Percentiles rank a stretch among this genome's conserved stretches.
Evolutionary conservation across 352 stramenopile genomes (phyloP).

Genomic region (Pythium rishiriense): DNA sequence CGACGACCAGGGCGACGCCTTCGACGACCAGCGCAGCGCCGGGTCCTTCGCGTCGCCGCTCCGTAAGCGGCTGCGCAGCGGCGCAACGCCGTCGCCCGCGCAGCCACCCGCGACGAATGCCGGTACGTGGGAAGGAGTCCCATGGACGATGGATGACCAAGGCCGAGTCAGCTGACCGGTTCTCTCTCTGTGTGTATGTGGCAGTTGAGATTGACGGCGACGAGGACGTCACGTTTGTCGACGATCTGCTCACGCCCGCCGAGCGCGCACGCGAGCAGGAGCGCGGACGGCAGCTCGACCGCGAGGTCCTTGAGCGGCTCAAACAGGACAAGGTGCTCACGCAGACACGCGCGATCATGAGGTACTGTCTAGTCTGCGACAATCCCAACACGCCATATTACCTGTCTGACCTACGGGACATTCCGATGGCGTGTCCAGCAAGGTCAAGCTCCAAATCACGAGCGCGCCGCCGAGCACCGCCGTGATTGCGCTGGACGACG

Average conservation of each 20-base stretch:
- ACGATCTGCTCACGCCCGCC: slow-evolving; percentile 4
- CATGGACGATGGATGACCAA: too few relatives aligned
- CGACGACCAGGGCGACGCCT: slow-evolving; percentile 4
- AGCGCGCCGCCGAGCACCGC: slow-evolving; percentile 13
- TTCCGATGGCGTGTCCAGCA: slow-evolving; percentile 21
- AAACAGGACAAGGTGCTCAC: slow-evolving; percentile 58
- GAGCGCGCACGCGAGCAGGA: slow-evolving; percentile 40
- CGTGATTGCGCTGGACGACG: slow-evolving; percentile 61
- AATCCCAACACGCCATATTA: too few relatives aligned
- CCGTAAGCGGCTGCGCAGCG: slow-evolving; percentile 4
- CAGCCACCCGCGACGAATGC: not conserved
- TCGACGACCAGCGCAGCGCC: slow-evolving; percentile 1
- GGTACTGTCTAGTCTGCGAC: too few relatives aligned
- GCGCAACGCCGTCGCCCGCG: slow-evolving; percentile 4
- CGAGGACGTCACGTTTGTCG: slow-evolving; percentile 31
- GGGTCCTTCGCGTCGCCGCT: slow-evolving; percentile 11
- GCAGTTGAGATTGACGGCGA: too few relatives aligned
- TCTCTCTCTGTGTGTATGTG: too few relatives aligned
- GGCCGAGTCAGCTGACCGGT: too few relatives aligned
- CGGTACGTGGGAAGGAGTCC: slow-evolving; percentile 3
- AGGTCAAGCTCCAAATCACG: slow-evolving; percentile 33
- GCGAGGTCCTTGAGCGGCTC: slow-evolving; percentile 53
- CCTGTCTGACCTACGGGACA: not conserved
- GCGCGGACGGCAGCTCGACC: slow-evolving; percentile 45
- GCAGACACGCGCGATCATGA: slow-evolving; percentile 64